phyloP scores from a whole-genome alignment of 2,329 filamentous ascomycete genomes.

The Fusarium mundagurra region DNA sequence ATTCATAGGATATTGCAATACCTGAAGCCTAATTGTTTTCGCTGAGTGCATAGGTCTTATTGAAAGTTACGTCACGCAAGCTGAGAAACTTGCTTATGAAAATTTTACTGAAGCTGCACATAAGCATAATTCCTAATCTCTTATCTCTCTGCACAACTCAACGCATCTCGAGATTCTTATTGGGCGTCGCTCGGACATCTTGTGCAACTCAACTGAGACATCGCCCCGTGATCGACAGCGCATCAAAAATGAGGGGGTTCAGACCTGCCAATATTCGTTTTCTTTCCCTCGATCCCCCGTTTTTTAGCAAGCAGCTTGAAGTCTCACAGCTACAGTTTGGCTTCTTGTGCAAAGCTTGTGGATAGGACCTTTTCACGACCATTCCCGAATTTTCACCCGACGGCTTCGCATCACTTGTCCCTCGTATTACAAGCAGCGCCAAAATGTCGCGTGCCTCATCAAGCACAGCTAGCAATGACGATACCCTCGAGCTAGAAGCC shows the following conservation, averaged over 20 bases:
- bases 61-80: neutral
- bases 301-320: no score
- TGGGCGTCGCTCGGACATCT: neutral
- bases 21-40: fast-evolving
- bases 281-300: no score
- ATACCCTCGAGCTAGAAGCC: slow-evolving; percentile 46
- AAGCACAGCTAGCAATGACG: slow-evolving; percentile 1
- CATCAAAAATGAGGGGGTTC: neutral
- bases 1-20: fast-evolving
- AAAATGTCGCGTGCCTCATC: neutral
- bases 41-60: neutral
- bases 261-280: neutral
- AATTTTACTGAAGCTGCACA: neutral
- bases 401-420: no score
- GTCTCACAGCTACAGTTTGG: fast-evolving
- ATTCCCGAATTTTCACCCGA: fast-evolving
- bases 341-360: neutral
- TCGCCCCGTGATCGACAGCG: neutral
- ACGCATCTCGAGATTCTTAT: neutral
- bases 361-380: no score
- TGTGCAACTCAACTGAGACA: slow-evolving; percentile 11
- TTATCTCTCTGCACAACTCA: neutral
- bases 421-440: neutral
- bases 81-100: neutral
- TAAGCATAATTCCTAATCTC: neutral